Conservation (phyloP, 2,329 filamentous ascomycete genomes). For the Mycosphaerelloides madeirae region DNA sequence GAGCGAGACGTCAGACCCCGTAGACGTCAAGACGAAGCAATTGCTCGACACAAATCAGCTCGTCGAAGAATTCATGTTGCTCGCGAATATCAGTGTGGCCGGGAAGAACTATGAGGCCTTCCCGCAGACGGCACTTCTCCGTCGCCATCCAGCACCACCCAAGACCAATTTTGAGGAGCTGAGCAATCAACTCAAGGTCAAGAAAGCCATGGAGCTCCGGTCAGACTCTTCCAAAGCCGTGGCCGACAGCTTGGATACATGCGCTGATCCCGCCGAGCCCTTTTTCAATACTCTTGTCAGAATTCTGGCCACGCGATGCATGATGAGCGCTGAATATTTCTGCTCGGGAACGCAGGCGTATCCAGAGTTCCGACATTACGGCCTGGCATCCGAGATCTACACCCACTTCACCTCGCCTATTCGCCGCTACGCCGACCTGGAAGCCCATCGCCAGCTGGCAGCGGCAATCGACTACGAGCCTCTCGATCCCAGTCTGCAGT, state of each 20-base stretch:
- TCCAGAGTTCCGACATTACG: conserved; percentile 94
- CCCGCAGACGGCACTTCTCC: conserved; percentile 89
- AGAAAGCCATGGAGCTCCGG: conserved; percentile 72
- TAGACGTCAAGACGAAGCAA: conserved; percentile 93
- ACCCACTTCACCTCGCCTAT: conserved; percentile 98
- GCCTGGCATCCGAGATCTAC: conserved; percentile 93
- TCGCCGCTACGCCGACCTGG: conserved; percentile 92
- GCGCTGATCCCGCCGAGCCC: conserved; percentile 72
- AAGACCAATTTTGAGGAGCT: conserved; percentile 97
- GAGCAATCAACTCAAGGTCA: conserved; percentile 81
- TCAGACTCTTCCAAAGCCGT: conserved; percentile 88
- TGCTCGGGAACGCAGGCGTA: conserved; percentile 89
- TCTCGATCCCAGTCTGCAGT: conserved; percentile 74
- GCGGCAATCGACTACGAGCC: conserved; percentile 91
- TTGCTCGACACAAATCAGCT: conserved; percentile 93
- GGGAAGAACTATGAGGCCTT: conserved; percentile 85
- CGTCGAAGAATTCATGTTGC: conserved; percentile 98
- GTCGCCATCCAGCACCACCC: conserved; percentile 85
- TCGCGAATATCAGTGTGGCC: conserved; percentile 94
- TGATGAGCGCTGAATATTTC: conserved; percentile 99
- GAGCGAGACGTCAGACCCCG: conserved; percentile 90
- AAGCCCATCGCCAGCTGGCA: conserved; percentile 89
- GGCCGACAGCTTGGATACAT: conserved; percentile 83
- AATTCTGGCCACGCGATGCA: conserved; percentile 96
- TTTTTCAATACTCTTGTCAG: conserved; percentile 99